These are phyloP conservation scores for Xylaria arbuscula DNA, from an alignment of 2,329 filamentous ascomycete species.

Conservation along the genomic window DNA sequence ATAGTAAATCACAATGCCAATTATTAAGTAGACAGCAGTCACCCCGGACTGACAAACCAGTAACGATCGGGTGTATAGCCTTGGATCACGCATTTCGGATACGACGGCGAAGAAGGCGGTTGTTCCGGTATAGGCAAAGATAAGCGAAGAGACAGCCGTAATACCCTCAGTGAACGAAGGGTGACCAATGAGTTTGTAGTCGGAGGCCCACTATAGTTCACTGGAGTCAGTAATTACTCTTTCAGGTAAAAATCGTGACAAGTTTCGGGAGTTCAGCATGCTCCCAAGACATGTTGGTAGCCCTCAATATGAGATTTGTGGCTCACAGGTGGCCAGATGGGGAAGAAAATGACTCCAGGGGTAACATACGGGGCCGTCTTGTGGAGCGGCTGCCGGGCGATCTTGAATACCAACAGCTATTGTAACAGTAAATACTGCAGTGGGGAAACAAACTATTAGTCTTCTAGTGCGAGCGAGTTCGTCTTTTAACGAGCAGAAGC, in stretches of 20 bases:
- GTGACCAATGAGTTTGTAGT: slow-evolving; percentile 47
- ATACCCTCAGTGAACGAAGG: slow-evolving; percentile 50
- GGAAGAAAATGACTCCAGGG: too few species aligned
- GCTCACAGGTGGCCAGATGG: too few species aligned
- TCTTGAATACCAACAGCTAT: slow-evolving; percentile 50
- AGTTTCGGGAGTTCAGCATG: too few species aligned
- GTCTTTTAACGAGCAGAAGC: background rate
- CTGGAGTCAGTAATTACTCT: too few species aligned
- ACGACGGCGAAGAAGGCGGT: slow-evolving; percentile 51
- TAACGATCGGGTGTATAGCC: slow-evolving; percentile 46
- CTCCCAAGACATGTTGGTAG: too few species aligned
- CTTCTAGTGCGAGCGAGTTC: background rate
- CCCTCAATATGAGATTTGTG: too few species aligned
- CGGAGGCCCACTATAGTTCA: slow-evolving; percentile 48
- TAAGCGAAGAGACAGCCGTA: slow-evolving; percentile 48
- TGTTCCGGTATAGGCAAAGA: slow-evolving; percentile 55
- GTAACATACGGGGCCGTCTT: slow-evolving; percentile 27
- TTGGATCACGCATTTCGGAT: slow-evolving; percentile 51
- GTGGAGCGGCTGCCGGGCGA: slow-evolving; percentile 44
- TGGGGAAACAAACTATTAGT: background rate
- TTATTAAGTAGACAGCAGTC: slow-evolving; percentile 49
- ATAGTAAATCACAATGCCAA: slow-evolving; percentile 41
- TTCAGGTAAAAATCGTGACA: too few species aligned
- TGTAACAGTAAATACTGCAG: slow-evolving; percentile 45
- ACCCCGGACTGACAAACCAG: slow-evolving; percentile 46